Percentiles rank a stretch among this genome's conserved stretches.
These are phyloP conservation scores for Zygoascus flipseniorum DNA, from an alignment of 805 yeast species.

Conservation along the genomic window DNA sequence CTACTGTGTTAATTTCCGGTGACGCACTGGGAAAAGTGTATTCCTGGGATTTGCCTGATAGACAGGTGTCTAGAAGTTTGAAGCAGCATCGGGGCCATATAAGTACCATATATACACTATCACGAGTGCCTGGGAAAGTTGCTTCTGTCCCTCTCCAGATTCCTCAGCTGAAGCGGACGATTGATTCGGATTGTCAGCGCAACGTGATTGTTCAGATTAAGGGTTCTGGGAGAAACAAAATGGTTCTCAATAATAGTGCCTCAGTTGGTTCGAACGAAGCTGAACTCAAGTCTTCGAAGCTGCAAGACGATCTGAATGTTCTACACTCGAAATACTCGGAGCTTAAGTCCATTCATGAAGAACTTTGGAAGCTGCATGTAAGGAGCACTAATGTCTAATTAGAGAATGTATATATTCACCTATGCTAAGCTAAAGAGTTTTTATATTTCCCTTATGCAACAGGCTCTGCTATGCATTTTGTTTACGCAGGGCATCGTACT, in stretches of 20 bases:
- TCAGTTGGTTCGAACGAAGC: constrained; percentile 5
- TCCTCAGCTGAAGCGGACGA: constrained; percentile 22
- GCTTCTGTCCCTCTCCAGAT: constrained; percentile 13
- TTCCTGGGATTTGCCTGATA: constrained; percentile 48
- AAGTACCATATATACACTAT: constrained; percentile 12
- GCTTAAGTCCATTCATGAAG: constrained; percentile 16
- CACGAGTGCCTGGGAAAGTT: constrained; percentile 4
- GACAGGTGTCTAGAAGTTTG: constrained; percentile 26
- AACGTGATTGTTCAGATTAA: constrained; percentile 15
- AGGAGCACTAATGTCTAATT: neutral
- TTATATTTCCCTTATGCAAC: neutral
- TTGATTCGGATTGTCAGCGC: constrained; percentile 10
- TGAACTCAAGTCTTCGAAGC: constrained; percentile 10
- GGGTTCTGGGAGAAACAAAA: neutral
- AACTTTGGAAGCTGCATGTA: constrained; percentile 18
- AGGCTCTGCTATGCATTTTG: neutral
- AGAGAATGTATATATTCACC: neutral
- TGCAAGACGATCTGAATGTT: constrained; percentile 13
- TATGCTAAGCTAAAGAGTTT: neutral
- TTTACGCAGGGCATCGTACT: neutral
- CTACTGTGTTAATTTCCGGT: constrained; percentile 63
- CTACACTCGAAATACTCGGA: constrained; percentile 13
- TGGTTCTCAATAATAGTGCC: neutral
- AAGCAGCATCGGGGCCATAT: constrained; percentile 20
- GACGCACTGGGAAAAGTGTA: constrained; percentile 62